A percentile compares a stretch with the other conserved stretches of the same genome.
Conservation (phyloP, 768 basidiomycete species). For the Podaxis carcinomalis region DNA sequence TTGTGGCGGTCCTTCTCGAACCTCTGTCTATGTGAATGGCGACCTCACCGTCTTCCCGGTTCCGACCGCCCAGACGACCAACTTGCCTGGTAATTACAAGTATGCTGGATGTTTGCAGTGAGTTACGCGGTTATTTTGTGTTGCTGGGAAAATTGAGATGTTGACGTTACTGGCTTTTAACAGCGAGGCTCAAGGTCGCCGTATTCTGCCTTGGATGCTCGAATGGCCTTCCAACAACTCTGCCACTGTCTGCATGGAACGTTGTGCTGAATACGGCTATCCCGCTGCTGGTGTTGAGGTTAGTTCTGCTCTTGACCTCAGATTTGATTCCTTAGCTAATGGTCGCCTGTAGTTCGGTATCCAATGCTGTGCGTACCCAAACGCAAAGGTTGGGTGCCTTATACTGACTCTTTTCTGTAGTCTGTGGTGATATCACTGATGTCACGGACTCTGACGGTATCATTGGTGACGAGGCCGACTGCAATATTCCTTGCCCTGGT, state of each 20-base stretch:
- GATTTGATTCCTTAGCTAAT: background rate
- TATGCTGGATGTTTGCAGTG: conserved; percentile 69
- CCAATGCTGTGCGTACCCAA: conserved; percentile 62
- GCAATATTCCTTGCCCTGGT: conserved; percentile 57
- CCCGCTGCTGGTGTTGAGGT: conserved; percentile 64
- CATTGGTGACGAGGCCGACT: conserved; percentile 38
- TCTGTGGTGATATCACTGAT: conserved; percentile 66
- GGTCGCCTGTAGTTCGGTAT: conserved; percentile 42
- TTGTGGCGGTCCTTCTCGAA: conserved; percentile 70
- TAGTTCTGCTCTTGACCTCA: conserved; percentile 9
- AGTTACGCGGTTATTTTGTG: conserved; percentile 15
- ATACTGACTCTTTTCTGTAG: conserved; percentile 26
- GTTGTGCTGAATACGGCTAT: conserved; percentile 70
- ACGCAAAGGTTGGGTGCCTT: background rate
- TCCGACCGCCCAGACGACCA: conserved; percentile 49
- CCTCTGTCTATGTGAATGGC: conserved; percentile 61
- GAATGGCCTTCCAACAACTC: conserved; percentile 60
- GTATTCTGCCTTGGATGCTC: conserved; percentile 59
- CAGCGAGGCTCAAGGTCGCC: conserved; percentile 44
- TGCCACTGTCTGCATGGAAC: conserved; percentile 57
- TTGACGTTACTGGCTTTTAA: background rate
- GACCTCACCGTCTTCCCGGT: conserved; percentile 54
- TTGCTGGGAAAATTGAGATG: background rate
- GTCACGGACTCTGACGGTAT: conserved; percentile 36
- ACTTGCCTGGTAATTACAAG: conserved; percentile 57